Percentiles rank a stretch among this genome's conserved stretches.
phyloP scores from a whole-genome alignment of 1,284 basidiomycete species.

The Macrocybe sp. region DNA sequence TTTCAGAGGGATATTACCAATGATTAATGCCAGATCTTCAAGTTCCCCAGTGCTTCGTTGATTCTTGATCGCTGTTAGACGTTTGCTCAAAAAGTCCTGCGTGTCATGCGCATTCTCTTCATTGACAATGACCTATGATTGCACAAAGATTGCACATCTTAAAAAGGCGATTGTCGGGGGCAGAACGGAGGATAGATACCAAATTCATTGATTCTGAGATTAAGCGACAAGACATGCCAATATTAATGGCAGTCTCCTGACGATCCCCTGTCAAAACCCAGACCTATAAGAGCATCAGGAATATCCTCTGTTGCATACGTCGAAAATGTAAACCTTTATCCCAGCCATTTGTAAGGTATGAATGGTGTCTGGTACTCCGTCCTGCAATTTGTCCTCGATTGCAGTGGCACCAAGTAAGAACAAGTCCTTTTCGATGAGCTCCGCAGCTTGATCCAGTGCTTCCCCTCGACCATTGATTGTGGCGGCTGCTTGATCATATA shows the following conservation, averaged over 20 bases:
- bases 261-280: conserved; percentile 99
- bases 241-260: conserved; percentile 99
- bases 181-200: conserved; percentile 26
- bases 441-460: conserved; percentile 91
- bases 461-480: conserved; percentile 93
- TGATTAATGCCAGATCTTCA: conserved; percentile 93
- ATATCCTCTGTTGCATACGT: conserved; percentile 3
- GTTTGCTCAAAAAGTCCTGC: conserved; percentile 82
- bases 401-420: conserved; percentile 94
- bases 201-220: conserved; percentile 99
- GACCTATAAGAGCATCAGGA: conserved; percentile 45
- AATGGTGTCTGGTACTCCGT: conserved; percentile 97
- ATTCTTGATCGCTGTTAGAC: conserved; percentile 88
- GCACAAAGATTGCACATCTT: conserved; percentile 2
- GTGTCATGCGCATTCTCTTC: conserved; percentile 85
- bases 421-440: conserved; percentile 93
- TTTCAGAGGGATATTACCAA: conserved; percentile 49
- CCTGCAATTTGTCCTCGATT: conserved; percentile 98
- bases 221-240: conserved; percentile 93
- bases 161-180: conserved; percentile 2
- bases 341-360: conserved; percentile 97
- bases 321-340: conserved; percentile 66
- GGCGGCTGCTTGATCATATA: conserved; percentile 89
- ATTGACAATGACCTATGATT: conserved; percentile 82
- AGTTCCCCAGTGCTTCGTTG: conserved; percentile 88